Base-by-base conservation (phyloP, 1,284 basidiomycete genomes). In the Kwoniella shivajii region DNA sequence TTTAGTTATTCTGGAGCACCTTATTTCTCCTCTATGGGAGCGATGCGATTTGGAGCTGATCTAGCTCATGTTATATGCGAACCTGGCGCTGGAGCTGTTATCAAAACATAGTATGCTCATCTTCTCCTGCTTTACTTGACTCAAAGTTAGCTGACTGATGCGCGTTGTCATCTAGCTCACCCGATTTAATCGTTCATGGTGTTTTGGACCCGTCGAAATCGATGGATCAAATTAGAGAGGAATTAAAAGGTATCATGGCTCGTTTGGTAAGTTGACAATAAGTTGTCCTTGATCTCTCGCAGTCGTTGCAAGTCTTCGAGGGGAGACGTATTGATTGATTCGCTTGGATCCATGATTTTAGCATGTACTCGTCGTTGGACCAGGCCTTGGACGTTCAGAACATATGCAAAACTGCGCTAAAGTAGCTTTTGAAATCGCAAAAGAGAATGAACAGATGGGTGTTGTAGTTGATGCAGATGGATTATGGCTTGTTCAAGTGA, bases 21-120 rank as follows among this genome's bases (percentile, higher is more conserved):
- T 0, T 99, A 87, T 82, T 99, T 95, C 72, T 88, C 91, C 3
- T 85, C 90, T 26, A 90, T 95, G 68, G 88, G 92, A 6, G 88
- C 92, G 0, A 82, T 93, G 64, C 84, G 90, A 61, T 83, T 93
- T 70, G 95, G 94, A 30, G 89, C 88, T 50, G 95, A 98, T 76
- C 83, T 98, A 41, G 92, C 92, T 24, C 94, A 98, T 81, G 92
- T 98, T 53, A 94, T 99, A 51, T 99, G 95, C 78, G 88, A 93
- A 11, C 95, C 95, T 0, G 85, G 85, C 0, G 92, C 92, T 1
- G 90, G 90, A 27, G 83, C 84, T 2, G 88, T 92, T 22, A 98
- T 99, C 82, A 99, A 99, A 80, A 88, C 90, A 0, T 99, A 97
- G 74, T 75, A 38, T 47, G 74, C 59, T 29, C 22, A n/a, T n/a